These are phyloP conservation scores for Phaeosphaeria sp. DNA, from an alignment of 2,329 filamentous ascomycete genomes.

Conservation along the genomic window DNA sequence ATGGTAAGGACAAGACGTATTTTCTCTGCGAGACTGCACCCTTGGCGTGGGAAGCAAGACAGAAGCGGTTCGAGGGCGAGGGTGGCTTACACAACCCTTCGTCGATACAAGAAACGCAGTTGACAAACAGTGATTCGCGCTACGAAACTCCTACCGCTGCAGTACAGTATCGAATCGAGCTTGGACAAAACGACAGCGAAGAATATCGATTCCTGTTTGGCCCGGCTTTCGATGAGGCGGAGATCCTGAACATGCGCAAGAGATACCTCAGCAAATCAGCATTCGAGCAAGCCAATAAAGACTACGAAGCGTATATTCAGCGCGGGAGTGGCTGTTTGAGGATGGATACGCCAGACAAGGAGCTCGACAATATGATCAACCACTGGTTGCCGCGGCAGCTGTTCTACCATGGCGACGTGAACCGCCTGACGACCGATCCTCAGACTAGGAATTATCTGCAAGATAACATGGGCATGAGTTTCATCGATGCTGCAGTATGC, in stretches of 20 bases:
- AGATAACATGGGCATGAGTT: conserved; percentile 68
- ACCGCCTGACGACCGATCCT: conserved; percentile 64
- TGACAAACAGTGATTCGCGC: conserved; percentile 58
- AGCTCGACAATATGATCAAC: conserved; percentile 65
- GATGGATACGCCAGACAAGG: conserved; percentile 62
- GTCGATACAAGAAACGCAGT: conserved; percentile 47
- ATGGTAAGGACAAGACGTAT: conserved; percentile 64
- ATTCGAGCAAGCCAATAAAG: conserved; percentile 54
- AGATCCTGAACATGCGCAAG: conserved; percentile 54
- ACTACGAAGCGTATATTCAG: conserved; percentile 61
- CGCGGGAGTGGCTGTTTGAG: conserved; percentile 58
- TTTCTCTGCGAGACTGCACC: conserved; percentile 62
- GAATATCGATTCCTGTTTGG: conserved; percentile 64
- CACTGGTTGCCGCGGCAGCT: conserved; percentile 65
- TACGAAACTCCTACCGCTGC: conserved; percentile 63
- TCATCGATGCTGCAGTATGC: conserved; percentile 59
- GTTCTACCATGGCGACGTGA: conserved; percentile 66
- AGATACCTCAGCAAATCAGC: conserved; percentile 59
- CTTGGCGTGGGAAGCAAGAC: conserved; percentile 60
- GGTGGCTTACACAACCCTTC: conserved; percentile 62
- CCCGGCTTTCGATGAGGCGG: conserved; percentile 60
- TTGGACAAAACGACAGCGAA: conserved; percentile 50
- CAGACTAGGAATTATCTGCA: conserved; percentile 67
- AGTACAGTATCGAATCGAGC: conserved; percentile 58
- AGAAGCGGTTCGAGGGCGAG: conserved; percentile 62